phyloP scores from a whole-genome alignment of 768 basidiomycete genomes.

The Cubamyces lactineus region DNA sequence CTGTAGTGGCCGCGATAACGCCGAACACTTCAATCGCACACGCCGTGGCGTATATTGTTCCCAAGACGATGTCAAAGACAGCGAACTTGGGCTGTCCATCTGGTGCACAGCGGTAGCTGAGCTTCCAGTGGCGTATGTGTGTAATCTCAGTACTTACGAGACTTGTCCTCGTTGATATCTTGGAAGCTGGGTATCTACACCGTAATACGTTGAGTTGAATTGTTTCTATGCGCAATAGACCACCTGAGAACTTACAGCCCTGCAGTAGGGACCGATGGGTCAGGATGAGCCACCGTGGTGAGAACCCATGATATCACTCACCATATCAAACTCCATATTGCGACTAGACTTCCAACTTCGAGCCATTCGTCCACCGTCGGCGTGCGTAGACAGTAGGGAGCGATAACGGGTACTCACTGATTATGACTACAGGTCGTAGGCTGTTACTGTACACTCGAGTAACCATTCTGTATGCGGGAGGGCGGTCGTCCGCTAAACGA shows the following conservation, averaged over 20 bases:
- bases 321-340: slow-evolving; percentile 66
- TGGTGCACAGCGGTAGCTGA: slow-evolving; percentile 33
- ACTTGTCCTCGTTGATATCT: slow-evolving; percentile 49
- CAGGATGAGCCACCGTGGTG: slow-evolving; percentile 28
- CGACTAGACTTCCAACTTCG: slow-evolving; percentile 47
- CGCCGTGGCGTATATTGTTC: slow-evolving; percentile 55
- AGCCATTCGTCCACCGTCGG: background rate
- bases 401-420: slow-evolving; percentile 31
- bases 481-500: slow-evolving; percentile 25
- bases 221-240: background rate
- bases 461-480: slow-evolving; percentile 64
- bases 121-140: background rate
- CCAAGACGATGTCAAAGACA: slow-evolving; percentile 60
- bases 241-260: slow-evolving; percentile 11
- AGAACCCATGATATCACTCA: slow-evolving; percentile 41
- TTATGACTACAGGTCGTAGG: slow-evolving; percentile 62
- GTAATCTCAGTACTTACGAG: slow-evolving; percentile 44
- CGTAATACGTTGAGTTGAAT: background rate
- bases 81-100: slow-evolving; percentile 48
- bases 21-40: slow-evolving; percentile 61
- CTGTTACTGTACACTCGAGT: slow-evolving; percentile 57
- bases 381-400: background rate
- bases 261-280: slow-evolving; percentile 32
- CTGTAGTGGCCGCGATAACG: slow-evolving; percentile 50
- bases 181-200: slow-evolving; percentile 65